phyloP scores from a whole-genome alignment of 2,329 filamentous ascomycete species.

The Sclerotinia glacialis region DNA sequence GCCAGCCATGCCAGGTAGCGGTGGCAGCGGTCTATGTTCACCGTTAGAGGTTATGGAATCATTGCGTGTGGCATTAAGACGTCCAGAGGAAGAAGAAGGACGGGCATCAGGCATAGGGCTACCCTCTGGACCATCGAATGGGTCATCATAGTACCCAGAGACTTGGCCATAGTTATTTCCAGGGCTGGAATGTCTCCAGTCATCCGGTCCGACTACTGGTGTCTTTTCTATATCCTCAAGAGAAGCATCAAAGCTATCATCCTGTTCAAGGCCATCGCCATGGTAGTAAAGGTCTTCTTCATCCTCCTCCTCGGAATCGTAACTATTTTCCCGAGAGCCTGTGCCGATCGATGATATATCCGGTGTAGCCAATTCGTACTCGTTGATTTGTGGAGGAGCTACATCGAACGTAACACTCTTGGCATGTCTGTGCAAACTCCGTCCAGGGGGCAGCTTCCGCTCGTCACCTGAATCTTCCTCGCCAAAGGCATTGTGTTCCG shows the following conservation, averaged over 20 bases:
- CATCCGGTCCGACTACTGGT: slow-evolving; percentile 93
- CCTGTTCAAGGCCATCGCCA: slow-evolving; percentile 56
- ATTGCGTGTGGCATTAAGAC: slow-evolving; percentile 59
- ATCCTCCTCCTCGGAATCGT: slow-evolving; percentile 77
- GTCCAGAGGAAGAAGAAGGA: slow-evolving; percentile 40
- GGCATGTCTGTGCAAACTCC: slow-evolving; percentile 73
- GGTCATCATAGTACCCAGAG: slow-evolving; percentile 51
- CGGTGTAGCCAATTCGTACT: slow-evolving; percentile 97
- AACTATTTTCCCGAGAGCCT: slow-evolving; percentile 89
- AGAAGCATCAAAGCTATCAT: slow-evolving; percentile 92
- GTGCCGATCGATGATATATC: slow-evolving; percentile 90
- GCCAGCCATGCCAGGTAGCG: slow-evolving; percentile 65
- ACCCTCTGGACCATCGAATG: slow-evolving; percentile 60
- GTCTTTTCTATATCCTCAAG: slow-evolving; percentile 96
- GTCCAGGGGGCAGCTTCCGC: slow-evolving; percentile 60
- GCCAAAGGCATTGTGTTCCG: slow-evolving; percentile 65
- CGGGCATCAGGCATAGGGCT: slow-evolving; percentile 61
- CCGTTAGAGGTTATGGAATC: slow-evolving; percentile 75
- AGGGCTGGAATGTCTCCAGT: slow-evolving; percentile 78
- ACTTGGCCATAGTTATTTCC: slow-evolving; percentile 34
- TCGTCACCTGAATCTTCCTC: slow-evolving; percentile 61
- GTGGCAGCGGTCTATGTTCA: slow-evolving; percentile 81
- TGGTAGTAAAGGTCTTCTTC: slow-evolving; percentile 59
- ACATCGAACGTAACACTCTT: slow-evolving; percentile 98
- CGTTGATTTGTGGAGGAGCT: slow-evolving; percentile 89